Conservation (phyloP, 2,329 filamentous ascomycete species). For the Calonectria pteridis region DNA sequence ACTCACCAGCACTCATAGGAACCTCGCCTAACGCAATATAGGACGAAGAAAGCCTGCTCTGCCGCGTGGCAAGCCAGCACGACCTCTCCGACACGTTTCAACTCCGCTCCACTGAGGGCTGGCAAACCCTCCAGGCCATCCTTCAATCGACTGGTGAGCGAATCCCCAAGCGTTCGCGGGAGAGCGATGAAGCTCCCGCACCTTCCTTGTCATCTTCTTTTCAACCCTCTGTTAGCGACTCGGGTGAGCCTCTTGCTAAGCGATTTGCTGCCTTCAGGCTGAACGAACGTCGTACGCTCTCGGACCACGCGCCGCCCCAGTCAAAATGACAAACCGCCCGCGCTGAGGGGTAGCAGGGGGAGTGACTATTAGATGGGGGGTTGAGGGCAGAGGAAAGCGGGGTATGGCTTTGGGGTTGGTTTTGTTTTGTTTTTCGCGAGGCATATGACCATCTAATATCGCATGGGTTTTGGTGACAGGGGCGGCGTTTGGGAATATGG, state of each 20-base stretch:
- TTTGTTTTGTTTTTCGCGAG: conserved; percentile 18
- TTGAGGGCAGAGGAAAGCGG: neutral
- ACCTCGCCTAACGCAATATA: conserved; percentile 53
- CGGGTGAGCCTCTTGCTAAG: conserved; percentile 72
- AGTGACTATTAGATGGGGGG: neutral
- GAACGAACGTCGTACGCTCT: conserved; percentile 55
- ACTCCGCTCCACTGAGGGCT: conserved; percentile 88
- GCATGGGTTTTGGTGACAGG: conserved; percentile 12
- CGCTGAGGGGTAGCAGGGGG: conserved; percentile 9
- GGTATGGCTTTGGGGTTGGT: conserved; percentile 22
- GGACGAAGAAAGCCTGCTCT: conserved; percentile 91
- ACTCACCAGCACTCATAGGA: neutral
- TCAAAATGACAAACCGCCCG: conserved; percentile 25
- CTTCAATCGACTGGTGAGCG: conserved; percentile 98
- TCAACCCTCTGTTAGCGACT: conserved; percentile 48
- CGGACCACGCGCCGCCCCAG: conserved; percentile 41
- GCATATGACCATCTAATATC: conserved; percentile 9
- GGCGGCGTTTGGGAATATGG: conserved; percentile 19
- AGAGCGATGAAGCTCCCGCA: conserved; percentile 51
- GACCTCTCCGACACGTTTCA: conserved; percentile 85
- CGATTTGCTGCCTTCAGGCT: conserved; percentile 76
- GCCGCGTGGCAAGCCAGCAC: conserved; percentile 84
- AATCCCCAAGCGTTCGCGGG: conserved; percentile 79
- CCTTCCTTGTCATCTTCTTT: conserved; percentile 44
- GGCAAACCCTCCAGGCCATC: conserved; percentile 94